These are phyloP conservation scores for Aspergillus candidus DNA, from an alignment of 2,329 filamentous ascomycete species.

Conservation along the genomic window DNA sequence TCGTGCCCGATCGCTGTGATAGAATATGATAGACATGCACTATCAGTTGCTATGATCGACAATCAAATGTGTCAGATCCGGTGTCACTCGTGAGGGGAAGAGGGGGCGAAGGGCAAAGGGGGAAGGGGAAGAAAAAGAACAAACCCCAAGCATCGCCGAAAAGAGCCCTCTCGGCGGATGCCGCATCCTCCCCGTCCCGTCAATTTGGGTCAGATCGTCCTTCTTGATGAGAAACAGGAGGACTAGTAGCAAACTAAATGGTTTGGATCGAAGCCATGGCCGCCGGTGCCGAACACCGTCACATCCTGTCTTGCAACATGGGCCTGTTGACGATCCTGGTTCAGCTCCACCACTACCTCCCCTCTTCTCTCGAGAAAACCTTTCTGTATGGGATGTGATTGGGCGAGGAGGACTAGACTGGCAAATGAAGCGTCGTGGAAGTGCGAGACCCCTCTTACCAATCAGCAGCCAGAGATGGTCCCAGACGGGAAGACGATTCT, in stretches of 20 bases:
- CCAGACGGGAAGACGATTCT: constrained; percentile 14
- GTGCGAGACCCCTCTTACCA: constrained; percentile 9
- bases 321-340: constrained; percentile 16
- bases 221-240: constrained; percentile 2
- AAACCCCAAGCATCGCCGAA: background rate
- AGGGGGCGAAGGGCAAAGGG: no score
- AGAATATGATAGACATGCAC: no score
- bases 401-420: constrained; percentile 9
- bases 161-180: background rate
- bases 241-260: constrained; percentile 1
- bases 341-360: constrained; percentile 12
- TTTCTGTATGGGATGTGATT: constrained; percentile 10
- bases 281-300: constrained; percentile 11
- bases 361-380: constrained; percentile 8
- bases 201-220: constrained; percentile 17
- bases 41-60: no score
- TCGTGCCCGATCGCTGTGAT: no score
- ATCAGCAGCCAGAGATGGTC: constrained; percentile 12
- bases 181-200: constrained; percentile 13
- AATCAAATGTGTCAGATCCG: no score
- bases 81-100: no score
- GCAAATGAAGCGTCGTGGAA: constrained; percentile 17
- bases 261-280: constrained; percentile 11
- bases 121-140: no score
- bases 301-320: constrained; percentile 8